Percentiles rank a stretch among this genome's conserved stretches.
phyloP scores from a whole-genome alignment of 768 basidiomycete species.

The Hypholoma sublateritium region DNA sequence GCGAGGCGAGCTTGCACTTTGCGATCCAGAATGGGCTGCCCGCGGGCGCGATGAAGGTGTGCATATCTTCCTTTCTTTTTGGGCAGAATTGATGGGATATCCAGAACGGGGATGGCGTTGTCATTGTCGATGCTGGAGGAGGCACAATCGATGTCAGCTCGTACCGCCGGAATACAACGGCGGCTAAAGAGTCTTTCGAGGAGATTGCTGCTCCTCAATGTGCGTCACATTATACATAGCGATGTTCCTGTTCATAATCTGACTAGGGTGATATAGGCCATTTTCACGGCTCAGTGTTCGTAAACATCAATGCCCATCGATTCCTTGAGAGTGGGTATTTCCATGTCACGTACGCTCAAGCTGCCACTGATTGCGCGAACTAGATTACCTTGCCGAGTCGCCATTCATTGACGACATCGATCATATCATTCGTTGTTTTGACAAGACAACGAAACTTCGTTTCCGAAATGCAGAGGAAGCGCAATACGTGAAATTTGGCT shows the following conservation, averaged over 20 bases:
- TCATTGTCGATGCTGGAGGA: constrained; percentile 60
- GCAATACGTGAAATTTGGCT: constrained; percentile 46
- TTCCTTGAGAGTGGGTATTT: constrained; percentile 10
- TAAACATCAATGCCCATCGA: constrained; percentile 9
- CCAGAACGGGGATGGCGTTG: constrained; percentile 42
- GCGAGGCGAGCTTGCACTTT: constrained; percentile 61
- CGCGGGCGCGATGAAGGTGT: constrained; percentile 32
- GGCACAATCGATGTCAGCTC: constrained; percentile 62
- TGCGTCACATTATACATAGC: constrained; percentile 16
- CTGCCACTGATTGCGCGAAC: background rate
- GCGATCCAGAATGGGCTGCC: constrained; percentile 43
- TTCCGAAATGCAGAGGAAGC: constrained; percentile 36
- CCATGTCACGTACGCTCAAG: background rate
- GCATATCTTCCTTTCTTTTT: background rate
- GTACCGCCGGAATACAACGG: constrained; percentile 34
- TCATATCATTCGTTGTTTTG: constrained; percentile 41
- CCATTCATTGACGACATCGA: constrained; percentile 21
- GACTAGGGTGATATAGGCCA: constrained; percentile 31
- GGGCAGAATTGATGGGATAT: background rate
- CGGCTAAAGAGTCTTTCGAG: constrained; percentile 29
- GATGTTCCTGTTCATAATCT: background rate
- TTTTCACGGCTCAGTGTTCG: constrained; percentile 43
- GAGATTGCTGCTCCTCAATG: constrained; percentile 50
- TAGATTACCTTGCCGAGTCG: constrained; percentile 34
- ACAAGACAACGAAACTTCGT: constrained; percentile 42